Evolutionary conservation across 2,329 filamentous ascomycete species (phyloP).

Genomic region (Calycina herbarum): DNA sequence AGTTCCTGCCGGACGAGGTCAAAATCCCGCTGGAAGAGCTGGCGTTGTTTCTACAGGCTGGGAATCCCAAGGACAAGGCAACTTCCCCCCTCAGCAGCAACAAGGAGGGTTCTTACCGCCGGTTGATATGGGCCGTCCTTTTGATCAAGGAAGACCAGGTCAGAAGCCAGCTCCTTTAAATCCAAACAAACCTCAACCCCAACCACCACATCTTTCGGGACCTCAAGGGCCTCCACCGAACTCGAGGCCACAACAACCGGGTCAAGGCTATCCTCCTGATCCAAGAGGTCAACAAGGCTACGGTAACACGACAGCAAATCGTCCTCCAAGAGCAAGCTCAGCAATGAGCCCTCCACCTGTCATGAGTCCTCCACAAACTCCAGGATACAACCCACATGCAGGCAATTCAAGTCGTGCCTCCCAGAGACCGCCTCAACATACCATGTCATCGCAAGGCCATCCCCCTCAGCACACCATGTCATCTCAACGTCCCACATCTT

Average conservation of each 20-base stretch:
- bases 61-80: constrained; percentile 45
- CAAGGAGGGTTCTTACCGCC: constrained; percentile 21
- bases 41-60: constrained; percentile 46
- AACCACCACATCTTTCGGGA: constrained; percentile 5
- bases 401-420: constrained; percentile 4
- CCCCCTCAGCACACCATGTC: constrained; percentile 28
- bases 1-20: constrained; percentile 40
- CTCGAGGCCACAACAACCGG: background rate
- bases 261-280: constrained; percentile 17
- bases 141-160: constrained; percentile 16
- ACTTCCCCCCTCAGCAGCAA: constrained; percentile 16
- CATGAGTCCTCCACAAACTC: constrained; percentile 18
- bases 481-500: constrained; percentile 10
- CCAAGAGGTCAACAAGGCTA: constrained; percentile 11
- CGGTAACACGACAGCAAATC: constrained; percentile 19
- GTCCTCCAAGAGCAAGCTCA: constrained; percentile 29
- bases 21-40: constrained; percentile 21
- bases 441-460: background rate
- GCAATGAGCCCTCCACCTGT: constrained; percentile 19
- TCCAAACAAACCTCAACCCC: constrained; percentile 25
- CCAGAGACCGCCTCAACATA: background rate
- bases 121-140: constrained; percentile 24
- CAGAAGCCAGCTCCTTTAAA: constrained; percentile 27
- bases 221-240: constrained; percentile 11
- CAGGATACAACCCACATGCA: background rate